phyloP scores from a whole-genome alignment of 2,329 filamentous ascomycete species.

The Cordyceps tenuipes region DNA sequence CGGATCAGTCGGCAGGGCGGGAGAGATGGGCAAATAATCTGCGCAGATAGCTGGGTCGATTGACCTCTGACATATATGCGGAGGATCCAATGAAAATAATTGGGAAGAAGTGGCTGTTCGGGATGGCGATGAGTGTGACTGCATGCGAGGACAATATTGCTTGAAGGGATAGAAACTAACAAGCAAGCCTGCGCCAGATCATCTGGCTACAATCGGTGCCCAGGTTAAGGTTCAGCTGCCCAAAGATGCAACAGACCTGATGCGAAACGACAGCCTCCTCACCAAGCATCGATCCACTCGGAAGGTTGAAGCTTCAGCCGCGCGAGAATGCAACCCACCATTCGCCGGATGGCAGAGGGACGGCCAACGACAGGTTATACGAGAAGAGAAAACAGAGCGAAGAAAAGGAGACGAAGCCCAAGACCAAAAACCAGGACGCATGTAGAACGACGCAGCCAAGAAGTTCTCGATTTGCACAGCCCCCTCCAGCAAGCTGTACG shows the following conservation, averaged over 20 bases:
- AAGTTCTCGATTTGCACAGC: background rate
- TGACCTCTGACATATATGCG: background rate
- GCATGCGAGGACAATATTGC: too few relatives aligned
- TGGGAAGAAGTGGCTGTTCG: background rate
- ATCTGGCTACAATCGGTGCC: background rate
- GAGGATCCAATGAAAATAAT: slow-evolving; percentile 3
- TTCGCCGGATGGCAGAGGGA: background rate
- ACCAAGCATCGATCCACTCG: background rate
- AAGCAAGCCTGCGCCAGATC: background rate
- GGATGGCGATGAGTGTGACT: background rate
- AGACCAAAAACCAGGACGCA: background rate
- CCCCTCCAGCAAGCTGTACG: background rate
- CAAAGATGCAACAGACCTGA: background rate
- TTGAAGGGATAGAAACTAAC: too few relatives aligned
- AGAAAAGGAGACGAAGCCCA: background rate
- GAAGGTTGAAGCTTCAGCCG: background rate
- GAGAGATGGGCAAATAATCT: slow-evolving; percentile 11
- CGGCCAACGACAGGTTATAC: background rate
- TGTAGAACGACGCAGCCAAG: background rate
- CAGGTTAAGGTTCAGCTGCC: background rate
- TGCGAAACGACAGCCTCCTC: background rate
- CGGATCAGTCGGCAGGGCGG: slow-evolving; percentile 23
- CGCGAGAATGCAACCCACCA: background rate
- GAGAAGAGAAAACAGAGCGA: background rate
- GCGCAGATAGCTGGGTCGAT: slow-evolving; percentile 1